phyloP scores from a whole-genome alignment of 2,329 filamentous ascomycete genomes.

The Hymenoscyphus repandus region DNA sequence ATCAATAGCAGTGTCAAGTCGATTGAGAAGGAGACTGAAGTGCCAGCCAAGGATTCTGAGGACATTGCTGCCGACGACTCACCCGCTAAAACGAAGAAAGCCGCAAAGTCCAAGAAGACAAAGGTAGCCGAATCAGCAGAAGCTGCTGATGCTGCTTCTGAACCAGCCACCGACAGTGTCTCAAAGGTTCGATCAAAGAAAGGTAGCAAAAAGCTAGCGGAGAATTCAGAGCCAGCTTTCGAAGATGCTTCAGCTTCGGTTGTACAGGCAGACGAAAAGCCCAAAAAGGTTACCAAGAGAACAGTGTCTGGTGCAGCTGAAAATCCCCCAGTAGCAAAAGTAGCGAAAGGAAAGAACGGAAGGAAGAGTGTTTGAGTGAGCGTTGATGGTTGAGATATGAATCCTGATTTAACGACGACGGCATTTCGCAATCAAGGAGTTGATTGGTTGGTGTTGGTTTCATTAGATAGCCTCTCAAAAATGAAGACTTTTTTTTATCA shows the following conservation, averaged over 20 bases:
- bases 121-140: conserved; percentile 16
- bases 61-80: too few species aligned
- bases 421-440: too few species aligned
- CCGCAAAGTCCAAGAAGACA: conserved; percentile 33
- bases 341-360: conserved; percentile 35
- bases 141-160: not conserved
- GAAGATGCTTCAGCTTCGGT: not conserved
- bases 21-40: too few species aligned
- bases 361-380: not conserved
- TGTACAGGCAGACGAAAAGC: conserved; percentile 6
- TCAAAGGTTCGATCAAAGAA: too few species aligned
- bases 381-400: too few species aligned
- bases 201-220: conserved; percentile 4
- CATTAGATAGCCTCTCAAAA: too few species aligned
- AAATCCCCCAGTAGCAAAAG: conserved; percentile 17
- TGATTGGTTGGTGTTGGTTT: too few species aligned
- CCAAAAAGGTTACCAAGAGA: conserved; percentile 33
- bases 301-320: too few species aligned
- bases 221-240: conserved; percentile 2
- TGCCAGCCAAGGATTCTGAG: too few species aligned
- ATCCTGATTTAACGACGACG: too few species aligned
- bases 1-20: too few species aligned
- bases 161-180: not conserved
- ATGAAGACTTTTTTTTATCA: too few species aligned
- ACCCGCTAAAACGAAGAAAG: conserved; percentile 12